Percentiles rank a stretch among this genome's conserved stretches.
Evolutionary conservation across 495 filamentous ascomycete species (phyloP).

Genomic region (Tuber magnatum): DNA sequence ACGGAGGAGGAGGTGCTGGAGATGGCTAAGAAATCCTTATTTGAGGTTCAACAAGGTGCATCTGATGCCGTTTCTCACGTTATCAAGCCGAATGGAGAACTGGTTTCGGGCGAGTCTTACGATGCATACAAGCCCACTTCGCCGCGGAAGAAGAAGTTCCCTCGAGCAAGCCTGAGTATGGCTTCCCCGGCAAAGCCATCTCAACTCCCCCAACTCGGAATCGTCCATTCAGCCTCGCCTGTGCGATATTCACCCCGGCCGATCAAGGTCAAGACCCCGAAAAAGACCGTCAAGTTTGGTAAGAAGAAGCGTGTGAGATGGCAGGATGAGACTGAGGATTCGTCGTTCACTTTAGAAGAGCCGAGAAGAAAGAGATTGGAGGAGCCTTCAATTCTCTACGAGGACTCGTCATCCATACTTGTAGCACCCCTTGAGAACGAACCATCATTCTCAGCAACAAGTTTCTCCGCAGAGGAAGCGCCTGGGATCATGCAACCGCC

Average conservation of each 20-base stretch:
- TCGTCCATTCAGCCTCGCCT: constrained; percentile 37
- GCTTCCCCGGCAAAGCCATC: constrained; percentile 39
- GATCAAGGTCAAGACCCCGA: constrained; percentile 69
- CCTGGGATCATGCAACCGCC: constrained; percentile 39
- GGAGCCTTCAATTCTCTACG: constrained; percentile 44
- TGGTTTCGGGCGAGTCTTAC: constrained; percentile 51
- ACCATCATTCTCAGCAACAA: constrained; percentile 48
- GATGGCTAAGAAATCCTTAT: constrained; percentile 70
- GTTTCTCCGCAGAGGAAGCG: constrained; percentile 49
- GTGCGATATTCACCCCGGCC: constrained; percentile 41
- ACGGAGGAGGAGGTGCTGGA: constrained; percentile 72
- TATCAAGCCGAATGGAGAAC: constrained; percentile 80
- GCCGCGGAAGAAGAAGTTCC: constrained; percentile 24
- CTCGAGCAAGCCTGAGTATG: constrained; percentile 25
- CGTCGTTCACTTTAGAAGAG: constrained; percentile 65
- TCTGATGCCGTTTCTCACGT: constrained; percentile 66
- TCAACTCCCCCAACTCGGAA: constrained; percentile 35
- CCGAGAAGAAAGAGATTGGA: constrained; percentile 69
- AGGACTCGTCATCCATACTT: constrained; percentile 48
- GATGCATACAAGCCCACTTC: constrained; percentile 21
- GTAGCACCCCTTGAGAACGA: constrained; percentile 17
- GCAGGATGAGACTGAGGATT: constrained; percentile 81
- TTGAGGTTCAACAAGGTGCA: constrained; percentile 68
- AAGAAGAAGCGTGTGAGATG: constrained; percentile 83
- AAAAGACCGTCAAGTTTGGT: constrained; percentile 57